Conservation (phyloP, 2,329 filamentous ascomycete species). For the Parafenestella ontariensis region DNA sequence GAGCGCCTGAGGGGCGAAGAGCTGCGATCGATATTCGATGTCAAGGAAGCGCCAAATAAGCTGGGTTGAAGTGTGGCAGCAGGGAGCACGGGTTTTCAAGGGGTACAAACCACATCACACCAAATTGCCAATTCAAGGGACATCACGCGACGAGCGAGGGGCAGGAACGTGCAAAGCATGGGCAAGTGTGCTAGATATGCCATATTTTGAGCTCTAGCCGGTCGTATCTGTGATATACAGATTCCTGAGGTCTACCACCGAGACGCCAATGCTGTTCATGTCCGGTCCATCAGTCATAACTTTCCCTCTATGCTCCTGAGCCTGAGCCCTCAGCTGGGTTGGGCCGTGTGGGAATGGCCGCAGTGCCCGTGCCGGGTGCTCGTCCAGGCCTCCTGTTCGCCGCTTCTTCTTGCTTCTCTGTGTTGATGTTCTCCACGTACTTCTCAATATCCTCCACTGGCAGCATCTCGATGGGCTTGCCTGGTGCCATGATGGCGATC, state of each 20-base stretch:
- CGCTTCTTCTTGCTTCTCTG: conserved; percentile 98
- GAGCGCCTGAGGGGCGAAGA: conserved; percentile 72
- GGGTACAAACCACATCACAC: not conserved
- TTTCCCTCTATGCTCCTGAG: conserved; percentile 31
- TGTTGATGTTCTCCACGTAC: conserved; percentile 98
- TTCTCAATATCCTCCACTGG: conserved; percentile 94
- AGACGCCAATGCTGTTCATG: conserved; percentile 42
- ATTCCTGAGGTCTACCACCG: conserved; percentile 38
- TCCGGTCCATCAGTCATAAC: conserved; percentile 30
- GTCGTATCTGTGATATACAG: conserved; percentile 37
- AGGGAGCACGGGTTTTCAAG: not conserved
- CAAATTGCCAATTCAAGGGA: not conserved
- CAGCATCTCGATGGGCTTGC: conserved; percentile 89
- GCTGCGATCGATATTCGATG: conserved; percentile 74
- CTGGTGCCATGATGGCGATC: conserved; percentile 96
- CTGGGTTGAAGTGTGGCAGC: conserved; percentile 65
- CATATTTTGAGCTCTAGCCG: conserved; percentile 33
- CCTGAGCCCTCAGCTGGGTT: conserved; percentile 49
- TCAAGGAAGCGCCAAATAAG: conserved; percentile 75
- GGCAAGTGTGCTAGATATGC: conserved; percentile 31
- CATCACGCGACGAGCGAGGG: conserved; percentile 19
- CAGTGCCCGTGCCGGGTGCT: conserved; percentile 71
- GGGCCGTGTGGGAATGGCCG: conserved; percentile 76
- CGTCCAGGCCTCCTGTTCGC: conserved; percentile 81
- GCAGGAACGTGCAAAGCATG: conserved; percentile 2